A percentile compares a stretch with the other conserved stretches of the same genome.
Evolutionary conservation across 1,139 yeast species (phyloP).

Genomic region (Geotrichum candidum): DNA sequence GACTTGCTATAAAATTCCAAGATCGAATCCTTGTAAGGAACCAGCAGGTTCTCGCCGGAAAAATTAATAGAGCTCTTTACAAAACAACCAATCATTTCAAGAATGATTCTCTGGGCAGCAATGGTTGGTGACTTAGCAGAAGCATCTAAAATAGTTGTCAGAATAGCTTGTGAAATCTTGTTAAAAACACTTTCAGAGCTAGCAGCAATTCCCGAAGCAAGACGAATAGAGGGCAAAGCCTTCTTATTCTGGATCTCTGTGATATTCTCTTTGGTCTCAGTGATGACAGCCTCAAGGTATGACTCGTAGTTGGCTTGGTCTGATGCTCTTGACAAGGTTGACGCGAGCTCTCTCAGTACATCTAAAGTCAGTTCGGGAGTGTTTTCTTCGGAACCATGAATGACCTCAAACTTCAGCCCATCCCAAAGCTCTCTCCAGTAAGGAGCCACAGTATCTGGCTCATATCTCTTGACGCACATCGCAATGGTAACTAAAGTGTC

Average conservation of each 20-base stretch:
- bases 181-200: conserved; percentile 44
- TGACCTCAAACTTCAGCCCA: conserved; percentile 76
- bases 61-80: conserved; percentile 35
- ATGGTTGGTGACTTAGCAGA: conserved; percentile 37
- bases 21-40: conserved; percentile 55
- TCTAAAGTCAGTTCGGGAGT: conserved; percentile 42
- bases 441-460: conserved; percentile 40
- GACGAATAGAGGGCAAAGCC: conserved; percentile 30
- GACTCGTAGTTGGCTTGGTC: conserved; percentile 21
- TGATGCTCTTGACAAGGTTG: conserved; percentile 30
- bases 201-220: conserved; percentile 49
- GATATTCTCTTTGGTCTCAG: conserved; percentile 56
- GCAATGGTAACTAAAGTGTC: conserved; percentile 66
- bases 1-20: conserved; percentile 60
- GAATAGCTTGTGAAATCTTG: conserved; percentile 37
- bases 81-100: conserved; percentile 48
- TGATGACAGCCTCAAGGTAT: conserved; percentile 35
- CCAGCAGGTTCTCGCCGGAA: conserved; percentile 33
- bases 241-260: conserved; percentile 14
- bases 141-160: conserved; percentile 37
- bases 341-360: conserved; percentile 43
- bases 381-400: conserved; percentile 61
- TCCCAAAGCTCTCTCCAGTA: conserved; percentile 81
- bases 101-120: conserved; percentile 53
- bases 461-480: conserved; percentile 51